These are phyloP conservation scores for Citrullus amarus DNA, from an alignment of 306 rosid genomes.

Conservation along the genomic window DNA sequence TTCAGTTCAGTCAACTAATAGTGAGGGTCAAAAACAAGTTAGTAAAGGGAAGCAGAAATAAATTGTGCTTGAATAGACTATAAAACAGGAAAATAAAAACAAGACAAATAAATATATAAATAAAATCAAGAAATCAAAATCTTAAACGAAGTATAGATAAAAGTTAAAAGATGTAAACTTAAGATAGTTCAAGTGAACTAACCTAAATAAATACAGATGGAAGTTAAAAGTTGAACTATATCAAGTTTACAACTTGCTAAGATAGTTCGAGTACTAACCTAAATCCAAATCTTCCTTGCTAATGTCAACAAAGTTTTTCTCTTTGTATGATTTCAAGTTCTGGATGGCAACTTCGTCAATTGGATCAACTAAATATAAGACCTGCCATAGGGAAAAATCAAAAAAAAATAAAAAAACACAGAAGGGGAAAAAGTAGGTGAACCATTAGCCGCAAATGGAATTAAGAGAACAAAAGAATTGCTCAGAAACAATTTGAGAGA, in stretches of 20 bases:
- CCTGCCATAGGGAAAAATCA: slow-evolving; percentile 31
- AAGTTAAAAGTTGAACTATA: background rate
- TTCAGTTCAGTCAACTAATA: background rate
- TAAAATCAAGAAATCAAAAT: no score
- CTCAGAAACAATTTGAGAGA: background rate
- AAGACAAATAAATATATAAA: no score
- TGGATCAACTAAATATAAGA: slow-evolving; percentile 82
- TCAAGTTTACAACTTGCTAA: no score
- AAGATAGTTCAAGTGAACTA: slow-evolving; percentile 4
- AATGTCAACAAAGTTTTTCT: slow-evolving; percentile 83
- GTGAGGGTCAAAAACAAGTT: background rate
- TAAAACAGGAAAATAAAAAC: background rate
- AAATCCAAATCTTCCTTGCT: slow-evolving; percentile 95
- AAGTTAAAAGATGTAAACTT: background rate
- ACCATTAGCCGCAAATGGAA: background rate
- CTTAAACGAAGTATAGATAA: background rate
- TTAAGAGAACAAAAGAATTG: background rate
- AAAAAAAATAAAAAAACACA: background rate
- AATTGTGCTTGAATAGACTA: background rate
- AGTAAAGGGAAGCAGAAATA: background rate
- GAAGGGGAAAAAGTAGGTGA: background rate
- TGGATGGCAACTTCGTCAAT: slow-evolving; percentile 93
- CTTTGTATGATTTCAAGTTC: slow-evolving; percentile 84
- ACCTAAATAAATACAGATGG: slow-evolving; percentile 77
- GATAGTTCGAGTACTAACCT: slow-evolving; percentile 32